phyloP scores from a whole-genome alignment of 306 rosid genomes.

The Hippophae gyantsensis region DNA sequence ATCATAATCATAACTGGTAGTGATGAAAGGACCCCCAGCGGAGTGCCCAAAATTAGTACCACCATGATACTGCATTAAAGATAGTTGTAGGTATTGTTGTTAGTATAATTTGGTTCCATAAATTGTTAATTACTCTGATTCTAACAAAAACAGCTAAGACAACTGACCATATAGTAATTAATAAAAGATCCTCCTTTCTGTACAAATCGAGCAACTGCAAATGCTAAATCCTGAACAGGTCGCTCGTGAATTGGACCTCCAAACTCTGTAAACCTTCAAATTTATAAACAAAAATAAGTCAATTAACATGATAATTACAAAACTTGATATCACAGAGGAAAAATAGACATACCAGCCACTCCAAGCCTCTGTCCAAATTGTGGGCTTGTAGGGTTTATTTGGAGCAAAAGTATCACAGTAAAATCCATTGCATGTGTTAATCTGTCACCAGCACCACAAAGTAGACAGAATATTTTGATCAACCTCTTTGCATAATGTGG shows the following conservation, averaged over 20 bases:
- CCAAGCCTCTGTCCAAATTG: constrained; percentile 99
- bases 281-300: constrained; percentile 16
- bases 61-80: constrained; percentile 64
- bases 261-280: constrained; percentile 79
- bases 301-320: neutral
- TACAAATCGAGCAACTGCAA: constrained; percentile 71
- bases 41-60: constrained; percentile 99
- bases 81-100: constrained; percentile 10
- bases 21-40: constrained; percentile 97
- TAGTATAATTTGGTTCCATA: constrained; percentile 7
- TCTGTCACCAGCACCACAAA: constrained; percentile 39
- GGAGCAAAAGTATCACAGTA: constrained; percentile 88
- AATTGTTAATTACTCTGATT: constrained; percentile 11
- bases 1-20: constrained; percentile 97
- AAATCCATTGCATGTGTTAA: constrained; percentile 94
- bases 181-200: constrained; percentile 91
- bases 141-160: constrained; percentile 13
- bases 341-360: constrained; percentile 78
- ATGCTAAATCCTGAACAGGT: constrained; percentile 96
- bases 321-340: constrained; percentile 12
- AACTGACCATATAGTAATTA: constrained; percentile 91
- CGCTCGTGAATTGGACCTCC: constrained; percentile 83
- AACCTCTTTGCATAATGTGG: constrained; percentile 4
- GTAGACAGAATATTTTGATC: constrained; percentile 15
- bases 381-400: constrained; percentile 83